These are phyloP conservation scores for Podospora appendiculata DNA, from an alignment of 495 filamentous ascomycete genomes.

Conservation along the genomic window DNA sequence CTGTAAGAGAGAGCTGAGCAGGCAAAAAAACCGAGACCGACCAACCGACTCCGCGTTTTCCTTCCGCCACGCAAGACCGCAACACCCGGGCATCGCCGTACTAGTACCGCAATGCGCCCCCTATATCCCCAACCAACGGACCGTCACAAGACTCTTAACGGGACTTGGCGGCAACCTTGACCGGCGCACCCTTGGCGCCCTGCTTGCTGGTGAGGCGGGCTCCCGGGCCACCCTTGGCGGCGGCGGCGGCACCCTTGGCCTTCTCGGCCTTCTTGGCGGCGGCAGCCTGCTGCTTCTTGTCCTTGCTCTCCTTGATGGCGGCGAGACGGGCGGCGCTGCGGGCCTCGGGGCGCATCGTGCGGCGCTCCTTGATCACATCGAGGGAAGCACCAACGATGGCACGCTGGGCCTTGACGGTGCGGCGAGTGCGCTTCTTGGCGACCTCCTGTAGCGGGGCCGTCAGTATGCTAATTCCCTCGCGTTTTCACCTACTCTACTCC, in stretches of 20 bases:
- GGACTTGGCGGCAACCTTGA: slow-evolving; percentile 78
- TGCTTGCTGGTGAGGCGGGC: slow-evolving; percentile 87
- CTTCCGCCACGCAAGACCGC: slow-evolving; percentile 18
- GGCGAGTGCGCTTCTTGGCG: slow-evolving; percentile 98
- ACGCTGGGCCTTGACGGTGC: slow-evolving; percentile 96
- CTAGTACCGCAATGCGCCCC: slow-evolving; percentile 2
- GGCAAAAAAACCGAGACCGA: slow-evolving; percentile 26
- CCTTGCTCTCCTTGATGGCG: slow-evolving; percentile 94
- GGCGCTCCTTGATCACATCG: slow-evolving; percentile 99
- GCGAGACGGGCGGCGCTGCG: slow-evolving; percentile 81
- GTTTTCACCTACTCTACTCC: not conserved
- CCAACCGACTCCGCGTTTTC: slow-evolving; percentile 28
- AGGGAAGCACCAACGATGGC: slow-evolving; percentile 98
- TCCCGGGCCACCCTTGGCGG: slow-evolving; percentile 62
- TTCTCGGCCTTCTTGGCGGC: slow-evolving; percentile 98
- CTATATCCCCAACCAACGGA: slow-evolving; percentile 2
- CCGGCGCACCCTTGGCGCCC: slow-evolving; percentile 83
- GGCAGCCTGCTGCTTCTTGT: slow-evolving; percentile 82
- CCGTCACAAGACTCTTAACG: slow-evolving; percentile 50
- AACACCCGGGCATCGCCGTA: slow-evolving; percentile 10
- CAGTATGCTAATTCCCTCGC: slow-evolving; percentile 24
- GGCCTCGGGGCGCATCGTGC: slow-evolving; percentile 84
- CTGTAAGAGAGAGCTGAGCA: slow-evolving; percentile 23
- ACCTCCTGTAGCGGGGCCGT: slow-evolving; percentile 67
- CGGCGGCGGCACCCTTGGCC: slow-evolving; percentile 78